Evolutionary conservation across 495 filamentous ascomycete genomes (phyloP), one percentile per base, ranked within the genome.

Genomic region (Tuber microsphaerosporum): DNA sequence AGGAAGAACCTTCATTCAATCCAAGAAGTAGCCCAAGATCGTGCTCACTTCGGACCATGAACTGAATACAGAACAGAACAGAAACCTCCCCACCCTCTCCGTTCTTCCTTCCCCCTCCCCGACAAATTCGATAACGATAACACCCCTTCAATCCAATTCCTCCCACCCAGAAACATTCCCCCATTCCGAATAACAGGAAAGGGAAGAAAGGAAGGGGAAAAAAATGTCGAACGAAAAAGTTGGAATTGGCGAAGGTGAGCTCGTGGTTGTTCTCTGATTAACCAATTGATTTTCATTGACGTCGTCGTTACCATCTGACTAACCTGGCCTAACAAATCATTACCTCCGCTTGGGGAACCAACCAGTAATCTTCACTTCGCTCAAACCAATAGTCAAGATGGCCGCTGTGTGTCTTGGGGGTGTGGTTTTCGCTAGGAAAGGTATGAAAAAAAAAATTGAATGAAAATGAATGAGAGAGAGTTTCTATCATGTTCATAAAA

Each of bases 351-450:
- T 6, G 37, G 22, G 22, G 34, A 46, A 69, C 65, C 51, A 22
- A 71, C 37, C 70, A 82, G 81, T 82, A 61, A 77, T 82, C 75
- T 82, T 82, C 73, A 75, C 70, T 48, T 72, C 81, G 5, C 73
- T 82, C 39, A 82, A 82, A 42, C 81, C 81, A 20, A 82, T 82
- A 37, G 45, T 81, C 61, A 82, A 82, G 72, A 82, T 82, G 81
- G 81, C 77, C 26, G 78, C 51, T 6, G 72, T 82, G 19, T 74
- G 75, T 26, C 37, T 71, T 14, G 81, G 73, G 10, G 81, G 81
- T 19, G 81, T 71, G 31, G 20, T 80, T 20, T 79, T 82, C 41
- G 81, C 81, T 56, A 77, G 72, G 56, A 82, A 78, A 77, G 81
- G 81, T 82, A 74, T 51, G 76, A 65, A 26, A 56, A 31, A 14